A percentile compares a stretch with the other conserved stretches of the same genome.
phyloP scores from a whole-genome alignment of 169 alveolate genomes.

The Plasmodium sp. region DNA sequence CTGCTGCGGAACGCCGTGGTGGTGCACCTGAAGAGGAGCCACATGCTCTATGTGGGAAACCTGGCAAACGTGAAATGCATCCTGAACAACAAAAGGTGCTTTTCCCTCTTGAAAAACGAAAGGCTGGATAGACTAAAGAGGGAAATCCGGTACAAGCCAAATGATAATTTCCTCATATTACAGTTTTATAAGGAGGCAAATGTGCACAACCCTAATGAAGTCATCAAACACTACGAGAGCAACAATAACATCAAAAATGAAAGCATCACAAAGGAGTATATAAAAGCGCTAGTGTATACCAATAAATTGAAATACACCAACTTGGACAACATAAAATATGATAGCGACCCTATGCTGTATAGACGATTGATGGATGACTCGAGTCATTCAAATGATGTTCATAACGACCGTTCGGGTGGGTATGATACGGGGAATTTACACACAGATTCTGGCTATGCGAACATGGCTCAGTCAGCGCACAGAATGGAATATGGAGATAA shows the following conservation, averaged over 20 bases:
- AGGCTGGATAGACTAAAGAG: slow-evolving; percentile 69
- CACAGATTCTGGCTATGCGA: slow-evolving; percentile 1
- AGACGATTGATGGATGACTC: slow-evolving; percentile 26
- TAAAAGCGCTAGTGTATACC: slow-evolving; percentile 84
- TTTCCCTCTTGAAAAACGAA: slow-evolving; percentile 28
- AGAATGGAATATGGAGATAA: slow-evolving; percentile 32
- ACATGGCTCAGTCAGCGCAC: slow-evolving; percentile 13
- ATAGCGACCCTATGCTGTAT: slow-evolving; percentile 22
- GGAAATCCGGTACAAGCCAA: slow-evolving; percentile 65
- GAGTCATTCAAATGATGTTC: not conserved
- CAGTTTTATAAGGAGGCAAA: slow-evolving; percentile 74
- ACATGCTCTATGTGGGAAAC: slow-evolving; percentile 8
- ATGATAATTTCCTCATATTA: slow-evolving; percentile 67
- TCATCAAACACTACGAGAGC: slow-evolving; percentile 67
- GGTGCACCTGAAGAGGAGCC: slow-evolving; percentile 56
- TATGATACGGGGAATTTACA: slow-evolving; percentile 40
- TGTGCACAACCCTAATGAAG: slow-evolving; percentile 73
- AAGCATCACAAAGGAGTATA: slow-evolving; percentile 79
- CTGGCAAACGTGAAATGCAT: not conserved
- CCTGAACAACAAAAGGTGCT: slow-evolving; percentile 27
- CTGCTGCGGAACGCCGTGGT: slow-evolving; percentile 50
- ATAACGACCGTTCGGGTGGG: slow-evolving; percentile 8
- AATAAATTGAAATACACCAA: slow-evolving; percentile 78
- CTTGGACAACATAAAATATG: slow-evolving; percentile 72
- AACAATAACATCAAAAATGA: slow-evolving; percentile 75